These are phyloP conservation scores for Dioszegia hungarica DNA, from an alignment of 768 basidiomycete species.

Conservation along the genomic window DNA sequence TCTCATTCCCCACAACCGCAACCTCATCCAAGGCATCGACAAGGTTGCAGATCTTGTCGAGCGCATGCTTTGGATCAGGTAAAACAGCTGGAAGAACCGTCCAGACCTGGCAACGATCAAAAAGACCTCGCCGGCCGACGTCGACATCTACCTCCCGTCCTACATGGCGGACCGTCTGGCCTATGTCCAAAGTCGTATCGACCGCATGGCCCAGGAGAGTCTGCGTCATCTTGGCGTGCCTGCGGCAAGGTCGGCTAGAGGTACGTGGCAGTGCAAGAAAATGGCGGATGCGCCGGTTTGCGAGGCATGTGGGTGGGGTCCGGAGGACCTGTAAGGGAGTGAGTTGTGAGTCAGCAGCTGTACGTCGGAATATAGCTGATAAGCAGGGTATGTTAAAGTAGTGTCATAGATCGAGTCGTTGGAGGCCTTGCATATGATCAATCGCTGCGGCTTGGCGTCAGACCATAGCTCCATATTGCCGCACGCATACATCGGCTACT, in stretches of 20 bases:
- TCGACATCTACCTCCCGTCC: background rate
- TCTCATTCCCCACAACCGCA: background rate
- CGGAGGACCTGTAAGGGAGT: background rate
- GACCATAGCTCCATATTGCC: too few relatives aligned
- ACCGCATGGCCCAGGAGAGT: too few relatives aligned
- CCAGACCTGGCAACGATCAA: background rate
- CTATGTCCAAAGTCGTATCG: too few relatives aligned
- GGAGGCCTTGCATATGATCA: too few relatives aligned
- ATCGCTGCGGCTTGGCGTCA: too few relatives aligned
- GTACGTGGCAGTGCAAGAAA: background rate
- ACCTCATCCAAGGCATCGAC: background rate
- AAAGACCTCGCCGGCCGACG: background rate
- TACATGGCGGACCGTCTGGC: too few relatives aligned
- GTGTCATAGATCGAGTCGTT: too few relatives aligned
- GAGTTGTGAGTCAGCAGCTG: too few relatives aligned
- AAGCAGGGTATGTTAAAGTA: too few relatives aligned
- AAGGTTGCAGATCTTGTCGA: background rate
- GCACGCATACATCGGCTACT: too few relatives aligned
- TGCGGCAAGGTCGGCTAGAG: background rate
- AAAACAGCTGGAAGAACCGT: background rate
- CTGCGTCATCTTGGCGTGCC: background rate
- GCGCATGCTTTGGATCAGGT: background rate
- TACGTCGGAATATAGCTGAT: too few relatives aligned
- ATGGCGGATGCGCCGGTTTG: background rate
- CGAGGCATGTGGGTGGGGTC: background rate